These are phyloP conservation scores for Lentinula aciculospora DNA, from an alignment of 768 basidiomycete species.

Conservation along the genomic window DNA sequence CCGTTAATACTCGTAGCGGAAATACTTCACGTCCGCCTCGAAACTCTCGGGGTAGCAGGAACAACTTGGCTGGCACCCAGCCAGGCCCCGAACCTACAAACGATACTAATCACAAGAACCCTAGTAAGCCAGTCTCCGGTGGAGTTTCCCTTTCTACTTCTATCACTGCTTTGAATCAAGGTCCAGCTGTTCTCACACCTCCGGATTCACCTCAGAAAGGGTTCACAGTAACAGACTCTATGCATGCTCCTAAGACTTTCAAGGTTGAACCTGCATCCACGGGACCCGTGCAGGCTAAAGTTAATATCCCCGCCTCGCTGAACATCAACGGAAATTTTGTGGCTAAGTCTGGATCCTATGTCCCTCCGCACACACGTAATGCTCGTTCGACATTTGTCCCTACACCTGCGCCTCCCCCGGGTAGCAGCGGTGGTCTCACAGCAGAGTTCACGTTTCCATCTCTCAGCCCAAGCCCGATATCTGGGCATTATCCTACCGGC, in stretches of 20 bases:
- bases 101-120: not conserved
- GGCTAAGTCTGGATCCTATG: not conserved
- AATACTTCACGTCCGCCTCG: not conserved
- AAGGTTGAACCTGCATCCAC: not conserved
- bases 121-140: not conserved
- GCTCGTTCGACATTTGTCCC: constrained; percentile 20
- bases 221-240: not conserved
- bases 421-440: constrained; percentile 14
- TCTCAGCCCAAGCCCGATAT: constrained; percentile 3
- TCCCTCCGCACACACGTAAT: constrained; percentile 2
- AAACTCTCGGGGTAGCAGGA: not conserved
- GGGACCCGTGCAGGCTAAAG: not conserved
- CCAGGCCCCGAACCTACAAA: constrained; percentile 5
- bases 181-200: not conserved
- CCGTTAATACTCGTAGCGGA: constrained; percentile 8
- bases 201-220: not conserved
- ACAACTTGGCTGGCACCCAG: not conserved
- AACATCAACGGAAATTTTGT: not conserved
- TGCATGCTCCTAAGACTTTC: not conserved
- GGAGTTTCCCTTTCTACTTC: not conserved
- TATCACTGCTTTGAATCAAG: not conserved
- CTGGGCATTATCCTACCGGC: constrained; percentile 3
- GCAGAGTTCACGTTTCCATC: constrained; percentile 2
- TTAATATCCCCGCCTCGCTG: not conserved
- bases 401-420: constrained; percentile 20